Conservation (phyloP, 305 asterid species). For the Solanum hybrid region DNA sequence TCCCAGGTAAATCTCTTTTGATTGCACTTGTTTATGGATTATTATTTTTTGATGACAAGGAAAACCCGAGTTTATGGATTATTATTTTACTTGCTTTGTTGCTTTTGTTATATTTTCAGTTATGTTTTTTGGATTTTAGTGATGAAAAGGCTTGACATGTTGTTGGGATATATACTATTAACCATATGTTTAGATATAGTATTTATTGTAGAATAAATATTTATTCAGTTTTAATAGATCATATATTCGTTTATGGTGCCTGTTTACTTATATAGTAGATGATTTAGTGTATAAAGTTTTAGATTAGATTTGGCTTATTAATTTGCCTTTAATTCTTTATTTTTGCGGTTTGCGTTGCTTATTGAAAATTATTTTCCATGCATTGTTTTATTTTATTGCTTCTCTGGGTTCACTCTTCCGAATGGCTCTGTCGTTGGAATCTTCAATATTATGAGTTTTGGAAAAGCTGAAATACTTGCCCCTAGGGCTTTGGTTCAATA, state of each 20-base stretch:
- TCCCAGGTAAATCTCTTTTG: conserved; percentile 39
- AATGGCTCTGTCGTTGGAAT: background rate
- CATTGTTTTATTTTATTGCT: background rate
- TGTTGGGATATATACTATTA: background rate
- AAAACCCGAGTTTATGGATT: background rate
- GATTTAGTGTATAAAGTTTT: too few species aligned
- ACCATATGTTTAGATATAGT: too few species aligned
- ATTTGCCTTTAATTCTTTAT: background rate
- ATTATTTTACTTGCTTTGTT: background rate
- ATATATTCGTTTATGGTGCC: too few species aligned
- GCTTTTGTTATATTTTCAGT: background rate
- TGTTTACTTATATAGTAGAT: too few species aligned
- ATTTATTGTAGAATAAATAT: too few species aligned
- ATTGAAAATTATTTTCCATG: background rate
- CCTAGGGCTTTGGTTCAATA: background rate
- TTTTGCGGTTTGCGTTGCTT: background rate
- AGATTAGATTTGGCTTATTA: background rate
- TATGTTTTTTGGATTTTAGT: background rate
- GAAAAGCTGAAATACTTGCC: background rate
- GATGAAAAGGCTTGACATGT: background rate
- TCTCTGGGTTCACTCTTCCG: background rate
- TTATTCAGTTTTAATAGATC: too few species aligned
- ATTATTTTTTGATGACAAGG: too few species aligned
- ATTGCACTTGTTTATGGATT: too few species aligned
- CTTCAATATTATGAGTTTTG: background rate